phyloP scores from a whole-genome alignment of 305 asterid species.

The Galium porrigens region DNA sequence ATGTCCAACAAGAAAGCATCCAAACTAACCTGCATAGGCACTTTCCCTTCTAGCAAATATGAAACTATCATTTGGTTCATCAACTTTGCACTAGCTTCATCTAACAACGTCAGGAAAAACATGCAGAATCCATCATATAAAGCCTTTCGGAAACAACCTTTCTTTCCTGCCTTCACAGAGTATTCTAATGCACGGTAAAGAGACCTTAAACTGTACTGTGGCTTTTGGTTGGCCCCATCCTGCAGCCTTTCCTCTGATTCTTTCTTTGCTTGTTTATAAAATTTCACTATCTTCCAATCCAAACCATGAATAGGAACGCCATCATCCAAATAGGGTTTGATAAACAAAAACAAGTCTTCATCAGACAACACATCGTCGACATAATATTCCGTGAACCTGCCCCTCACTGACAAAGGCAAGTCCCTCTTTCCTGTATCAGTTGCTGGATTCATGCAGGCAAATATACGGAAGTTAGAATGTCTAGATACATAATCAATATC shows the following conservation, averaged over 20 bases:
- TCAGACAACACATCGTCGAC: constrained; percentile 84
- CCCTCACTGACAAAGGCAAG: constrained; percentile 55
- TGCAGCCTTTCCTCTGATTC: constrained; percentile 73
- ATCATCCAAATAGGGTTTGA: constrained; percentile 45
- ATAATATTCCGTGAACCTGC: constrained; percentile 83
- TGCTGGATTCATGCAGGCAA: constrained; percentile 99
- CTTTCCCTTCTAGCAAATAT: constrained; percentile 40
- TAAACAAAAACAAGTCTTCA: constrained; percentile 65
- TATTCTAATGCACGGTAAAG: constrained; percentile 83
- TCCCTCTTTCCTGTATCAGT: constrained; percentile 99
- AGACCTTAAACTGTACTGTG: constrained; percentile 91
- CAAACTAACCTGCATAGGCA: constrained; percentile 32
- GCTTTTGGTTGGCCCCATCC: constrained; percentile 99
- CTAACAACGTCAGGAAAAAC: constrained; percentile 70
- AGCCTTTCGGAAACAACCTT: constrained; percentile 36
- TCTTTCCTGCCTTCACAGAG: constrained; percentile 39
- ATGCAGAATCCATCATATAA: constrained; percentile 83
- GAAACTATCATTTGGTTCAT: constrained; percentile 48
- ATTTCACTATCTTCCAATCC: constrained; percentile 39
- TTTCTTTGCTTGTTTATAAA: constrained; percentile 68
- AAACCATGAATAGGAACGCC: constrained; percentile 28
- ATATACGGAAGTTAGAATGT: constrained; percentile 63
- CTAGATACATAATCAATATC: constrained; percentile 60
- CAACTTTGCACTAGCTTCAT: constrained; percentile 51
- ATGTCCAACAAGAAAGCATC: constrained; percentile 32